phyloP scores from a whole-genome alignment of 192 early-diverging fungal species.

The Rhizoclosmatium globosum region DNA sequence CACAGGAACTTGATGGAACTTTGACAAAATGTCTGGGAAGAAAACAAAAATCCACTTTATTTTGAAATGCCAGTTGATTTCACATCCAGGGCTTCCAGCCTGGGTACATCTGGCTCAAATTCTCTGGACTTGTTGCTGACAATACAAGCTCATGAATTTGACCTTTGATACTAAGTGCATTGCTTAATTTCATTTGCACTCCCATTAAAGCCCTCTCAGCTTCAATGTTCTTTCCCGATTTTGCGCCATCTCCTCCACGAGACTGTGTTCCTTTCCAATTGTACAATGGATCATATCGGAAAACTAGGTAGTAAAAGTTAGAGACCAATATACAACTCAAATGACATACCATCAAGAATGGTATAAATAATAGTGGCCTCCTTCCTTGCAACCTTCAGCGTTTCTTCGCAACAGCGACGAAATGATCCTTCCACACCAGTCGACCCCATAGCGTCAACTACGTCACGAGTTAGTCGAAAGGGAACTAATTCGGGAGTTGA shows the following conservation, averaged over 20 bases:
- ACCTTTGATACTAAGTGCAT: conserved; percentile 69
- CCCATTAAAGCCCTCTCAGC: conserved; percentile 71
- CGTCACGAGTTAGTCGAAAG: conserved; percentile 89
- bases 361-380: conserved; percentile 84
- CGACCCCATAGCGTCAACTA: conserved; percentile 88
- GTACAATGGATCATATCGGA: conserved; percentile 91
- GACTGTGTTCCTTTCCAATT: conserved; percentile 61
- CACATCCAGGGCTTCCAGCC: conserved; percentile 43
- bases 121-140: conserved; percentile 64
- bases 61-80: too few relatives aligned
- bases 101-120: conserved; percentile 69
- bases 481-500: conserved; percentile 91
- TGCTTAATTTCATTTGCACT: conserved; percentile 67
- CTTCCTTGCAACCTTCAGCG: conserved; percentile 78
- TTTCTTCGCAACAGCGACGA: conserved; percentile 78
- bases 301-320: too few relatives aligned
- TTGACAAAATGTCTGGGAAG: too few relatives aligned
- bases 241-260: conserved; percentile 29
- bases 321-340: too few relatives aligned
- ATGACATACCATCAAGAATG: conserved; percentile 72
- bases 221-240: conserved; percentile 63
- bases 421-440: conserved; percentile 84
- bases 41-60: too few relatives aligned
- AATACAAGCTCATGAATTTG: conserved; percentile 78
- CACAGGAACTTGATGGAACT: too few relatives aligned